Percentiles rank a stretch among this genome's conserved stretches.
Conservation (phyloP, 2,329 filamentous ascomycete genomes). For the Fusarium luffae region DNA sequence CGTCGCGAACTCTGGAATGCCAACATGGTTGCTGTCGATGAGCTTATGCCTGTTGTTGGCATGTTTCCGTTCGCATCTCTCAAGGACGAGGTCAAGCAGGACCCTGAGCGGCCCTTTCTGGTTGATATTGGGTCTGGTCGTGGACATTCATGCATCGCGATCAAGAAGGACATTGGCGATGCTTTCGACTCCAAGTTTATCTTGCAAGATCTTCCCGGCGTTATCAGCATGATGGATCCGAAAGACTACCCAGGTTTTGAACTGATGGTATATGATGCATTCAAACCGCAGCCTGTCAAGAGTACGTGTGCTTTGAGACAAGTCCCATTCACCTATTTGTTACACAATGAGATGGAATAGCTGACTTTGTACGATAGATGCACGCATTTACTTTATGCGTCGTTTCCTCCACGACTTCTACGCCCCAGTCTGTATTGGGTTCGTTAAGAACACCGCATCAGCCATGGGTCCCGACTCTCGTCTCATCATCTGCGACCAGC, state of each 20-base stretch:
- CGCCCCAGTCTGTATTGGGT: conserved; percentile 45
- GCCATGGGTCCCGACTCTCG: conserved; percentile 50
- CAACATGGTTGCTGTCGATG: conserved; percentile 47
- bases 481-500: conserved; percentile 50
- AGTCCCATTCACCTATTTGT: fast-evolving
- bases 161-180: conserved; percentile 42
- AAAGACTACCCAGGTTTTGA: conserved; percentile 43
- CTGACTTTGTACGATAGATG: conserved; percentile 38
- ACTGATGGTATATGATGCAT: conserved; percentile 41
- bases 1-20: conserved; percentile 50
- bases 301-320: conserved; percentile 13
- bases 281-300: conserved; percentile 37
- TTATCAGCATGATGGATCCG: conserved; percentile 40
- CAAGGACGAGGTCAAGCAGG: conserved; percentile 44
- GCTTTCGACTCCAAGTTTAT: conserved; percentile 45
- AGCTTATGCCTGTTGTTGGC: conserved; percentile 49
- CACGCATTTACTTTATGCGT: conserved; percentile 50
- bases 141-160: conserved; percentile 47
- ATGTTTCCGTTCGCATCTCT: conserved; percentile 52
- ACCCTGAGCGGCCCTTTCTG: conserved; percentile 46
- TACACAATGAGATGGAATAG: fast-evolving
- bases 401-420: conserved; percentile 51
- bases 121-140: conserved; percentile 50
- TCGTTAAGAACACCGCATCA: conserved; percentile 46
- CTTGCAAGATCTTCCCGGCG: conserved; percentile 50